Conservation (phyloP, 1,284 basidiomycete species). For the Trichosporon sp. region DNA sequence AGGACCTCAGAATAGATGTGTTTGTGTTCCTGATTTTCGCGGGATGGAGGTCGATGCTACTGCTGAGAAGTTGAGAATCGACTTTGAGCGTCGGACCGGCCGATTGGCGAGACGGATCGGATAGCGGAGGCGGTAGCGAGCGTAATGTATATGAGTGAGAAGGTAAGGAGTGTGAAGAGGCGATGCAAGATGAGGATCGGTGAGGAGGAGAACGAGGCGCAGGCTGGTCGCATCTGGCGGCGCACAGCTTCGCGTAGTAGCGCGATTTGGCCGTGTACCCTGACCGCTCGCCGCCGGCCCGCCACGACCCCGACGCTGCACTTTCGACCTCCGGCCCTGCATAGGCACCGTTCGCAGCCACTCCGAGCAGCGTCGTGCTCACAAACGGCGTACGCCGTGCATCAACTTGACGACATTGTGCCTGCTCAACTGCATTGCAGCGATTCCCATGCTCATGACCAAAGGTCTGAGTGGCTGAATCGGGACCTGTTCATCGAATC, state of each 20-base stretch:
- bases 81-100: not conserved
- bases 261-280: not conserved
- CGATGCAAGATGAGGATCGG: not conserved
- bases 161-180: not conserved
- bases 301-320: not conserved
- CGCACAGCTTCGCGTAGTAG: not conserved
- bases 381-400: not conserved
- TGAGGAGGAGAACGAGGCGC: not conserved
- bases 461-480: too few species aligned
- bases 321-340: not conserved
- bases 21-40: not conserved
- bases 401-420: not conserved
- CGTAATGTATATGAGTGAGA: not conserved
- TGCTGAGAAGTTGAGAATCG: not conserved
- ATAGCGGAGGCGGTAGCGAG: not conserved
- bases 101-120: not conserved
- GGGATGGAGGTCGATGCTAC: not conserved
- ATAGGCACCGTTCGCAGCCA: not conserved
- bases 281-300: not conserved
- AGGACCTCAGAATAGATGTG: conserved; percentile 1
- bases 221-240: not conserved
- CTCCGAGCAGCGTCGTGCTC: not conserved
- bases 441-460: too few species aligned
- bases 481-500: too few species aligned
- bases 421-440: not conserved